Evolutionary conservation across 169 alveolate genomes (phyloP), one percentile per base, ranked within the genome.

Genomic region (Hepatocystis sp.): DNA sequence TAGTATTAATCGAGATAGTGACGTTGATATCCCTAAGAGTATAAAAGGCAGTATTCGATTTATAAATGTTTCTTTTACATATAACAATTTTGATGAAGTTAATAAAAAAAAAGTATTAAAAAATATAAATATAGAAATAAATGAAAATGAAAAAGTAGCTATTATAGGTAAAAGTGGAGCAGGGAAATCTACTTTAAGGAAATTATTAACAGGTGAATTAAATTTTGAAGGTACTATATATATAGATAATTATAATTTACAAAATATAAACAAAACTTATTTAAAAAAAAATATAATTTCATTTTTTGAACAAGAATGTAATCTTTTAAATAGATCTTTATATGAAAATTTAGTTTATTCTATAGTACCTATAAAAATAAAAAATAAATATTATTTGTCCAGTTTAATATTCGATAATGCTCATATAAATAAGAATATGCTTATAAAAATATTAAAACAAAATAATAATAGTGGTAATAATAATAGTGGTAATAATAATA

Each of bases 91-190:
- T 40, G 56, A 47, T 23, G 23, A 53, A 28, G 30, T 39, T 10
- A 91, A 67, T 4, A 89, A 78, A n/a, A 60, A 93, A 21, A 46
- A 65, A 4, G 64, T 92, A 5, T 90, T 92, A 42, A 90, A 86
- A 66, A 92, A 92, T 19, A 76, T 92, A 25, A 44, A 66, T 47
- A 56, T 92, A 5, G 88, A 84, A 53, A 67, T 92, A 19, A 84
- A 88, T 4, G 40, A 58, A 49, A 93, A 91, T 13, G 95, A 92
- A 15, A 88, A 93, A 46, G 90, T 92, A 17, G 94, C 93, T 7
- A 92, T 92, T 2, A 55, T 92, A 51, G 95, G 95, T 2, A 92
- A 92, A 53, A 92, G 91, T 66, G 95, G 95, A 28, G 61, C 66
- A 19, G 95, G 95, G 3, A 92, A 92, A 66, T 84, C 93, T 2